Base-by-base conservation (phyloP, 2,329 filamentous ascomycete species). In the Zopfia rhizophila region DNA sequence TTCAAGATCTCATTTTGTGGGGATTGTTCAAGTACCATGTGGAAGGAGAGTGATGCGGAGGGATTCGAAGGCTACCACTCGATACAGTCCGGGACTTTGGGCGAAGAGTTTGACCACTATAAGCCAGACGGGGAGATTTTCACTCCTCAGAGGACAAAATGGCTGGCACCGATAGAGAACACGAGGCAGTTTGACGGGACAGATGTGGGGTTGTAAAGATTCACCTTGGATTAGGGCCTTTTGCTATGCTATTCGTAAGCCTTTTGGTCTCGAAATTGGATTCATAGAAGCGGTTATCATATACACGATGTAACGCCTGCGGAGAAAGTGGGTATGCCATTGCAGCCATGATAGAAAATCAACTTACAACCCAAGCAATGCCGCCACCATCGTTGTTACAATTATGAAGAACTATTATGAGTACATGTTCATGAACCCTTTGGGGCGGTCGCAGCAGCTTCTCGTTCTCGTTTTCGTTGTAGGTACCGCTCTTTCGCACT, bases 401-500 rank as follows among this genome's bases (percentile, higher is more conserved):
- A n/a, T n/a, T n/a, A n/a, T n/a, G n/a, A n/a, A n/a, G n/a, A n/a
- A n/a, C n/a, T n/a, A n/a, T n/a, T n/a, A n/a, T n/a, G n/a, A n/a
- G n/a, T n/a, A n/a, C n/a, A n/a, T n/a, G n/a, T n/a, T n/a, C n/a
- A n/a, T n/a, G n/a, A n/a, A n/a, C n/a, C n/a, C n/a, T n/a, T n/a
- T n/a, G n/a, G n/a, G n/a, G n/a, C n/a, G 17, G 48, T 45, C 2
- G 53, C 51, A 11, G 60, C 86, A 64, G 88, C 87, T 50, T 88
- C 89, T 1, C 86, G 87, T 46, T 89, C 88, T 61, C 77, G 80
- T 75, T 92, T 93, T 65, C 90, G 79, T 43, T 88, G 87, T 42
- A 94, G 76, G 69, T 92, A 94, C 57, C 90, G 79, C 72, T 92
- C 90, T 70, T 85, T 89, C 1, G 90, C 90, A 62, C 87, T 88